Base-by-base conservation (phyloP, 1,284 basidiomycete species). In the Exobasidium rhododendri region DNA sequence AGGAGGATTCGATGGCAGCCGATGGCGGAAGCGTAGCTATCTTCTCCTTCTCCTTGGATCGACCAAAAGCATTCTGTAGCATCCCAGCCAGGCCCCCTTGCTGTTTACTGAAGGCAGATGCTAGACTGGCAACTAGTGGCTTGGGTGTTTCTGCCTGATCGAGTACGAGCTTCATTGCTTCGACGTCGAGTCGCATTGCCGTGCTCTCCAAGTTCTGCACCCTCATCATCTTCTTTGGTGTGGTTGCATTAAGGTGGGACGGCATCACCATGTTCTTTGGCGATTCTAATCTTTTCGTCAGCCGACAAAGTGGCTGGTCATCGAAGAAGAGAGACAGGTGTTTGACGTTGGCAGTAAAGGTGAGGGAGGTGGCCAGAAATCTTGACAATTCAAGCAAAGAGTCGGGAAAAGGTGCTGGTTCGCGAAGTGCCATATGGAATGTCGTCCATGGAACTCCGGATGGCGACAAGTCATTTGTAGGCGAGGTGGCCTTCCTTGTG, bases 351-450 rank as follows among this genome's bases (percentile, higher is more conserved):
- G 86, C 84, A 87, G 97, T 98, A 81, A 99, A 99, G 0, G 92
- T 94, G 61, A 99, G 88, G 0, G 91, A 92, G 0, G 92, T 94
- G 20, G 89, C 86, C 17, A 99, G 84, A 80, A 99, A 98, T 35
- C 91, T 86, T 32, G 89, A 87, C 66, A 97, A 88, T 71, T 94
- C 91, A 63, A 94, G 89, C 0, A 83, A 83, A 3, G 89, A 84
- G 2, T 86, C 84, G 10, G 94, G 93, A 52, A 97, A 88, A 0
- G 91, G 86, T 0, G 85, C 83, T 1, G 90, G 86, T 77, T 96
- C 91, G 44, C 96, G 86, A 1, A 97, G 84, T 2, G 84, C 83
- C 90, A 99, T 94, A 65, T 91, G 86, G 80, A 99, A 96, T 0
- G 88, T 86, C 2, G 94, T 96, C 92, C 92, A 97, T 11, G 84